These are phyloP conservation scores for Fusarium nurragi DNA, from an alignment of 2,329 filamentous ascomycete genomes.

Conservation along the genomic window DNA sequence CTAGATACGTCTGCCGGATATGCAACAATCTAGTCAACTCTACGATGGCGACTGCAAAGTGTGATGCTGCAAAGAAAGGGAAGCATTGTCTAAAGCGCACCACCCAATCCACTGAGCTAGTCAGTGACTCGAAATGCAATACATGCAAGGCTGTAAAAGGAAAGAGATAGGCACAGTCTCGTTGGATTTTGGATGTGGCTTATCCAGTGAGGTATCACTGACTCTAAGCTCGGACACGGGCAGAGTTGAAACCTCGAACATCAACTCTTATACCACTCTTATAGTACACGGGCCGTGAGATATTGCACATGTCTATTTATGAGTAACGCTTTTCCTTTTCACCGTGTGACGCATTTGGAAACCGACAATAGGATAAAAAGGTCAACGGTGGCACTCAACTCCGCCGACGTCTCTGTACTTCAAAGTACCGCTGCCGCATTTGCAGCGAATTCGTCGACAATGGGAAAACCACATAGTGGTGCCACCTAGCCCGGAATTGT, in stretches of 20 bases:
- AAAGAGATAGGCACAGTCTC: background rate
- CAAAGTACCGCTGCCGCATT: background rate
- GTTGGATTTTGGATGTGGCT: background rate
- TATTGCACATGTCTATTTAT: background rate
- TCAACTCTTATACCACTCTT: background rate
- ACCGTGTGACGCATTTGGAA: background rate
- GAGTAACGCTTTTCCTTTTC: background rate
- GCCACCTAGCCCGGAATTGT: background rate
- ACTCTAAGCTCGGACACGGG: background rate
- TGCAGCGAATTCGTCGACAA: background rate
- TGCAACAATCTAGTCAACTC: background rate
- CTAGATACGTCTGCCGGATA: background rate
- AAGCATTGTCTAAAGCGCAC: background rate
- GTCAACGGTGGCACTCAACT: background rate
- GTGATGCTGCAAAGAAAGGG: background rate
- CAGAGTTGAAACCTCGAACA: fast-evolving
- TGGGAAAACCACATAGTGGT: background rate
- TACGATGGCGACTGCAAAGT: background rate
- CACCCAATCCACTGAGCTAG: too few relatives aligned
- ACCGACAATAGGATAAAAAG: background rate
- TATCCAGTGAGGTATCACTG: background rate
- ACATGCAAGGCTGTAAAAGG: background rate
- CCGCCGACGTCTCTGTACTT: background rate
- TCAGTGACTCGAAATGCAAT: background rate
- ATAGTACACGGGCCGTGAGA: background rate